Evolutionary conservation across 345 rosid genomes (phyloP), one percentile per base, ranked within the genome.

Genomic region (Eucalyptus lansdowneana): DNA sequence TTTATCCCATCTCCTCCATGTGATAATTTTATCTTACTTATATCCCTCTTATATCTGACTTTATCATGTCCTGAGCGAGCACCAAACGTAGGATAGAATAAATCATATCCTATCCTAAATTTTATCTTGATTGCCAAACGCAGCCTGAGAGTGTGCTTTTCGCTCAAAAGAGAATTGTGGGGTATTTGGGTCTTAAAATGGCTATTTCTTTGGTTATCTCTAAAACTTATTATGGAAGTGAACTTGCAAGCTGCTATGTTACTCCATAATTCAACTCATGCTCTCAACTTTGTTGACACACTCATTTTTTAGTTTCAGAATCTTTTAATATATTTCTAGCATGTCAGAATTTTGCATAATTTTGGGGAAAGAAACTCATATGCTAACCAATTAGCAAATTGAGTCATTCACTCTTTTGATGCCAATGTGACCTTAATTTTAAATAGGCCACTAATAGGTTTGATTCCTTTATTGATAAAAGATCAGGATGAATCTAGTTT

Each of bases 71-170:
- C 0, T 4, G 2, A 12, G 14, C 50, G 2, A 49, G 14, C 14
- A 49, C 6, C 50, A 49, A 49, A 49, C 6, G 6, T 49, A 49
- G 6, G 50, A 49, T 49, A 49, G 0, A 2, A 49, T 49, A 13
- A 49, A 49, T 49, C 15, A 49, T 49, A 49, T 49, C 15, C 0
- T 49, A 49, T 49, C 50, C 2, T 5, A 5, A 49, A 49, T 13
- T 49, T 49, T 49, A 49, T 49, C 6, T 0, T 0, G 2, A 49
- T 15, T 49, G 0, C 5, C 6, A 49, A 49, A 49, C 50, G 15
- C 13, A 49, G 0, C 50, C 6, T 56, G 1, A 24, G 6, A 24
- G 62, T 10, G 13, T 24, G 29, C 13, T 24, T 11, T 56, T 56
- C 13, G 13, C 62, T 56, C 29, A 10, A 56, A 56, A 12, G 29